Evolutionary conservation across 2,329 filamentous ascomycete genomes (phyloP).

Genomic region (Diaporthe amygdali): DNA sequence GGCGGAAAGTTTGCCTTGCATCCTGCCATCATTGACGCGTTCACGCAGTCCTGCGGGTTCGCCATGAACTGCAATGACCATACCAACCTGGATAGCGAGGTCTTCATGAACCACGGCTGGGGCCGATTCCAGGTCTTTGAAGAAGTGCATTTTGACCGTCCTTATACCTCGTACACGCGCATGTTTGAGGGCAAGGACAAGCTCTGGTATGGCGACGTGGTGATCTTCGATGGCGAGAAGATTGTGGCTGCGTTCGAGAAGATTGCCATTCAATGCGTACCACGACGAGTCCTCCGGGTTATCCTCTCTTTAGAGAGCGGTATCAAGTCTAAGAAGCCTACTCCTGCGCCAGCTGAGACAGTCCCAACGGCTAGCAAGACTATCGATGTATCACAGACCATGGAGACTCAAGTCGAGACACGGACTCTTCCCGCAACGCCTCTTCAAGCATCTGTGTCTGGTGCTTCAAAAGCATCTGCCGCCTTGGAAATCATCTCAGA

Average conservation of each 20-base stretch:
- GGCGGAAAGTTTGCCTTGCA: slow-evolving; percentile 53
- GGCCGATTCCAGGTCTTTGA: slow-evolving; percentile 55
- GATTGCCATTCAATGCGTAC: slow-evolving; percentile 64
- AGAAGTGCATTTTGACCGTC: slow-evolving; percentile 46
- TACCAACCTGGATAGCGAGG: slow-evolving; percentile 56
- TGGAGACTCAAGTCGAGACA: too few relatives aligned
- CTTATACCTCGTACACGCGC: slow-evolving; percentile 60
- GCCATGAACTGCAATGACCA: slow-evolving; percentile 63
- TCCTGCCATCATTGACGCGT: slow-evolving; percentile 63
- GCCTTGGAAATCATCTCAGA: not conserved
- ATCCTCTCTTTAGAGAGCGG: too few relatives aligned
- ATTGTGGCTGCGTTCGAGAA: slow-evolving; percentile 55
- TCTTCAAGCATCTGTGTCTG: too few relatives aligned
- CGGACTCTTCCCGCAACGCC: too few relatives aligned
- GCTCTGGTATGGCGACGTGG: slow-evolving; percentile 58
- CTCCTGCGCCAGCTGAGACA: too few relatives aligned
- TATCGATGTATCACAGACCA: too few relatives aligned
- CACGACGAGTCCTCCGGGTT: not conserved
- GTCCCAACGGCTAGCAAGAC: too few relatives aligned
- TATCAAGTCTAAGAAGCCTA: too few relatives aligned
- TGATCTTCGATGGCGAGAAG: slow-evolving; percentile 56
- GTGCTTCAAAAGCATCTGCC: not conserved
- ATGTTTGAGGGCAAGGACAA: slow-evolving; percentile 60
- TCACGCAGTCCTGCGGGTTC: slow-evolving; percentile 66
- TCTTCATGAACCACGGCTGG: slow-evolving; percentile 67